Evolutionary conservation across 2,329 filamentous ascomycete genomes (phyloP).

Genomic region (Diatrype stigma): DNA sequence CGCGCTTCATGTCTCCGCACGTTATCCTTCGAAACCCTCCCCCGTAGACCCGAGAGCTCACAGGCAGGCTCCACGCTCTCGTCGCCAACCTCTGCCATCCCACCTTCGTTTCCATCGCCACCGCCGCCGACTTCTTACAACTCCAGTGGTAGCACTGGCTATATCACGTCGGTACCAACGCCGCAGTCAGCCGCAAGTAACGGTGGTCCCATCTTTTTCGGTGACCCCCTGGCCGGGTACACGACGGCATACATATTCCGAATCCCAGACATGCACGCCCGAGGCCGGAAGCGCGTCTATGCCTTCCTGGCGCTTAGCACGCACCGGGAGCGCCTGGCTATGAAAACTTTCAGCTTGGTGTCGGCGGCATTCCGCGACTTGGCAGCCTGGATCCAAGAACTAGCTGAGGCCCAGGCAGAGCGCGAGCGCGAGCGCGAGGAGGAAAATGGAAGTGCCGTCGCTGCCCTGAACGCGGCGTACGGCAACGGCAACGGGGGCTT

Average conservation of each 20-base stretch:
- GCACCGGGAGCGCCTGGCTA: slow-evolving; percentile 59
- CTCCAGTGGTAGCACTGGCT: slow-evolving; percentile 31
- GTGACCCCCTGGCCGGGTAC: slow-evolving; percentile 60
- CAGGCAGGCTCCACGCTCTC: slow-evolving; percentile 25
- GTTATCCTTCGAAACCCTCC: slow-evolving; percentile 62
- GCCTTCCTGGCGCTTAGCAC: slow-evolving; percentile 63
- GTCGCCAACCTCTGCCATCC: slow-evolving; percentile 29
- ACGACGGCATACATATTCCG: slow-evolving; percentile 69
- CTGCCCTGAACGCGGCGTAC: slow-evolving; percentile 40
- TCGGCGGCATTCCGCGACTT: slow-evolving; percentile 60
- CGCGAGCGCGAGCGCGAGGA: slow-evolving; percentile 42
- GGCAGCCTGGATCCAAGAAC: slow-evolving; percentile 60
- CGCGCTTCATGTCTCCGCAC: slow-evolving; percentile 63
- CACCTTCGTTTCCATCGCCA: slow-evolving; percentile 36
- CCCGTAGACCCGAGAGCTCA: slow-evolving; percentile 44
- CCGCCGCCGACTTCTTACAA: slow-evolving; percentile 29
- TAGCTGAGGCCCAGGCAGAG: slow-evolving; percentile 61
- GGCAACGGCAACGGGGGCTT: slow-evolving; percentile 35
- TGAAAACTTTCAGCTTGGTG: slow-evolving; percentile 62
- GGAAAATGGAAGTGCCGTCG: slow-evolving; percentile 29
- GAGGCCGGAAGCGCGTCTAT: slow-evolving; percentile 65
- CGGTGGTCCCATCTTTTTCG: slow-evolving; percentile 66
- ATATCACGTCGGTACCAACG: slow-evolving; percentile 50
- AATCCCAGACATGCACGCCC: slow-evolving; percentile 63
- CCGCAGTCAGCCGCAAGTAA: slow-evolving; percentile 44